A percentile compares a stretch with the other conserved stretches of the same genome.
Conservation (phyloP, 2,329 filamentous ascomycete species). For the Penicillium sp. region DNA sequence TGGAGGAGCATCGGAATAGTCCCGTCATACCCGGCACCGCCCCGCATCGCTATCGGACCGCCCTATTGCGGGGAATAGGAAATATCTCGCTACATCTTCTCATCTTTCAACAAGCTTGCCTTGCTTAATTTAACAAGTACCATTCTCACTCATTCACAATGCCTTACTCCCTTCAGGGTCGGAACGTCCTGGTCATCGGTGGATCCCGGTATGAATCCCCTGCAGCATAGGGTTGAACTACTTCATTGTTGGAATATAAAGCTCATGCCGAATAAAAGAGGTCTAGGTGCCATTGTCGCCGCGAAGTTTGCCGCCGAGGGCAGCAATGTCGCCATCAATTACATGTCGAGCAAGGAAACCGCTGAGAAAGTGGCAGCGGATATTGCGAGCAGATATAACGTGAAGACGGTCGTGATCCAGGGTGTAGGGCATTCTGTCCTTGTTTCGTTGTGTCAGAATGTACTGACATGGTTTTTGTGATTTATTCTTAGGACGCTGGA, state of each 20-base stretch:
- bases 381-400: slow-evolving; percentile 52
- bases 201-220: slow-evolving; percentile 56
- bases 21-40: background rate
- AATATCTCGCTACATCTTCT: background rate
- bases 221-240: background rate
- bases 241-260: background rate
- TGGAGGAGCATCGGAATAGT: slow-evolving; percentile 6
- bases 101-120: background rate
- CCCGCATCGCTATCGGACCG: slow-evolving; percentile 2
- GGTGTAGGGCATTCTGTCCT: slow-evolving; percentile 49
- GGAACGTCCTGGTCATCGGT: slow-evolving; percentile 65
- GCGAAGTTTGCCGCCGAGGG: slow-evolving; percentile 68
- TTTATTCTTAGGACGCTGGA: slow-evolving; percentile 57
- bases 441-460: background rate
- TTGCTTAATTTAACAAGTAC: background rate
- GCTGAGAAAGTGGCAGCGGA: slow-evolving; percentile 61
- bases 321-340: slow-evolving; percentile 72
- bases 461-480: background rate
- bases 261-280: slow-evolving; percentile 44
- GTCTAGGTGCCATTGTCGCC: slow-evolving; percentile 68
- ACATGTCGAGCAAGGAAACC: slow-evolving; percentile 60
- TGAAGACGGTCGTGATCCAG: slow-evolving; percentile 58
- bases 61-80: background rate
- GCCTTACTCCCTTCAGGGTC: slow-evolving; percentile 62
- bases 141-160: slow-evolving; percentile 38